Evolutionary conservation across 345 rosid species (phyloP), one percentile per base, ranked within the genome.

Genomic region (Murraya koenigii): DNA sequence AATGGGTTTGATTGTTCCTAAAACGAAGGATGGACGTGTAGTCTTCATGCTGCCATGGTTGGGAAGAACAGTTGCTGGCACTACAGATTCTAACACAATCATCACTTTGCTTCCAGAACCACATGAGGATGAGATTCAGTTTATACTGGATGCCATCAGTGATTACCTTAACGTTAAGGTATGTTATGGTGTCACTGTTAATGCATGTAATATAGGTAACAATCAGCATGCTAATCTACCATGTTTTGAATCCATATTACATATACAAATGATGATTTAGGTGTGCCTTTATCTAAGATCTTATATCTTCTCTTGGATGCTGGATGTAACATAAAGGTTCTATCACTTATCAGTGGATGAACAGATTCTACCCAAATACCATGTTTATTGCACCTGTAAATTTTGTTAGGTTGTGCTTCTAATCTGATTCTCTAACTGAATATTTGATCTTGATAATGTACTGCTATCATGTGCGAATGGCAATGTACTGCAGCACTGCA

Each of bases 11-110:
- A 94, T 96, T 78, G 98, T 96, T 84, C 99, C 99, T 66, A 94
- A 96, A 89, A 96, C 99, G 23, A 93, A 94, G 86, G 99, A 96
- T 83, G 99, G 99, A 5, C 92, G 99, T n/a, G 97, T 96, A 56
- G 90, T 96, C 80, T 96, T 96, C 80, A 90, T 96, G 97, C 83
- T 96, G 80, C 99, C 99, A 8, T 94, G 99, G 99, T 79, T 92
- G 91, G 99, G 99, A 72, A 89, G 98, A 86, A 96, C 97, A 14
- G 85, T 94, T 36, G 99, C 99, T 41, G 99, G 99, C 22, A 96
- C 99, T 59, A 96, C 99, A 72, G 99, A 96, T 86, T 96, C 99
- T 75, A 85, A 82, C 81, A 90, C 99, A 25, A 22, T 80, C 63
- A 94, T 96, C 79, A 94, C 97, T 71, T 41, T 80, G 25, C 98